Evolutionary conservation across 768 basidiomycete genomes (phyloP).

Genomic region (Tephrocybe sp.): DNA sequence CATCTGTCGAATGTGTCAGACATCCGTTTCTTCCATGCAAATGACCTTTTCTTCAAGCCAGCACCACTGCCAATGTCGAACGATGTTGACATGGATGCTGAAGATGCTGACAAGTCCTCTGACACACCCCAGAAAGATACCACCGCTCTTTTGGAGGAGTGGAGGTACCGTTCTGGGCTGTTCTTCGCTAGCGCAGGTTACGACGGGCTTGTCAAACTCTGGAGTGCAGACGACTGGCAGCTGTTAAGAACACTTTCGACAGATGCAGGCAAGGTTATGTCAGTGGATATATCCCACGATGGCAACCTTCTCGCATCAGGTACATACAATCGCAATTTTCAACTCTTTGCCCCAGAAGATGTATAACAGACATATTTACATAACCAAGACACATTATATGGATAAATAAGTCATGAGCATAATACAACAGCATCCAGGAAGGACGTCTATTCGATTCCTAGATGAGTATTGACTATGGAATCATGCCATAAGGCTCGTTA

Average conservation of each 20-base stretch:
- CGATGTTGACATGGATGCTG: slow-evolving; percentile 50
- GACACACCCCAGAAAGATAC: slow-evolving; percentile 35
- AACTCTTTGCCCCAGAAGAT: slow-evolving; percentile 84
- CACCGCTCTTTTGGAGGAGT: slow-evolving; percentile 54
- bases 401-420: slow-evolving; percentile 20
- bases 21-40: slow-evolving; percentile 86
- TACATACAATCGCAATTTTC: slow-evolving; percentile 93
- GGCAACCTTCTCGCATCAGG: slow-evolving; percentile 84
- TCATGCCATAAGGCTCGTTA: slow-evolving; percentile 19
- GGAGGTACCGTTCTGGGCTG: slow-evolving; percentile 81
- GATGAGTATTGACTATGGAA: background rate
- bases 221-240: slow-evolving; percentile 99
- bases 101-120: slow-evolving; percentile 35
- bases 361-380: slow-evolving; percentile 24
- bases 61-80: slow-evolving; percentile 24
- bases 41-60: slow-evolving; percentile 48
- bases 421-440: slow-evolving; percentile 28
- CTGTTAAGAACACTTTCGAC: slow-evolving; percentile 84
- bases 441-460: slow-evolving; percentile 6
- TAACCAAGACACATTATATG: slow-evolving; percentile 10
- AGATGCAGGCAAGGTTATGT: slow-evolving; percentile 99
- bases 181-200: slow-evolving; percentile 95
- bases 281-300: slow-evolving; percentile 85
- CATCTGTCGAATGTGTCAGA: slow-evolving; percentile 95
- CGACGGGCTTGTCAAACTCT: slow-evolving; percentile 92